Base-by-base conservation (phyloP, 139 green algal genomes). In the Zygnema cylindricum region DNA sequence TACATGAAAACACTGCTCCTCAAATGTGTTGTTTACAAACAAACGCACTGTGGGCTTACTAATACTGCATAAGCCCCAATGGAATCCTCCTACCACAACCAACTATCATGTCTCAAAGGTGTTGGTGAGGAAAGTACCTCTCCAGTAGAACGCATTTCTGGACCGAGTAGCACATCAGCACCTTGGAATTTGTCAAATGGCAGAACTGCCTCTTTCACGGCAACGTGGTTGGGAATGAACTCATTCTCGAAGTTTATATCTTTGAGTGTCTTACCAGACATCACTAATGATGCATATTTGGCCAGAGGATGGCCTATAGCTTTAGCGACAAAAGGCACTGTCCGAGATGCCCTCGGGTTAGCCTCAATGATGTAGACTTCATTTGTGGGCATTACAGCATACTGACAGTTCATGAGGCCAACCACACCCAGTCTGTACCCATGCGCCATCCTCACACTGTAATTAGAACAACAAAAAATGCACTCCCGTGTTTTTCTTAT, bases 341-440 rank as follows among this genome's bases (percentile, higher is more conserved):
- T 99, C 69, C 97, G 93, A 0, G 95, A 98, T 0, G 98, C 97
- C 42, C 97, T 95, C 21, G 98, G 98, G 93, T 99, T 99, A 82
- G 98, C 97, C 92, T 99, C 97, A 69, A 99, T 99, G 92, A 99
- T 99, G 94, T 98, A 99, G 30, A 97, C 76, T 16, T 95, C 92
- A 77, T 94, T 95, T 89, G 96, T 92, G 43, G 92, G 93, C 92
- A 97, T 95, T 32, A 99, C 93, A 16, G 95, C 96, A 84, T 98
- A 99, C 95, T 99, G 98, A 87, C 98, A 97, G 94, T 99, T 99
- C 93, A 99, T 98, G 42, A 99, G 94, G 3, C 98, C 98, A 21
- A 99, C 93, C 57, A 99, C 97, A 1, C 95, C 94, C 11, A 99
- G 96, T 81, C 92, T 95, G 81, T 94, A 94, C 3, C n/a, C n/a